Conservation (phyloP, 148 eudicot genomes). For the Simmondsia chinensis region DNA sequence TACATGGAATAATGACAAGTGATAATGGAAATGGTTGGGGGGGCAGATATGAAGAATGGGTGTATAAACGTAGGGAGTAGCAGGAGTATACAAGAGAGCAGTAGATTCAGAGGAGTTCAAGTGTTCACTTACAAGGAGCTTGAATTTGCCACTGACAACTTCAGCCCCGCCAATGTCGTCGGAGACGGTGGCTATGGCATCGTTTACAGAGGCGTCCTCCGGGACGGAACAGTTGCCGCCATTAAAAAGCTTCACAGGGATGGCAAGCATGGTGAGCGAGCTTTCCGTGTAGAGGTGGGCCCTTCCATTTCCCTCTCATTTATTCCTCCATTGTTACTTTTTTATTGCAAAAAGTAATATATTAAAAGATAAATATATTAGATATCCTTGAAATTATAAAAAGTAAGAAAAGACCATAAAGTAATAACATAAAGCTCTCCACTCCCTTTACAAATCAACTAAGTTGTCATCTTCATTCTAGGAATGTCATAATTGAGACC, state of each 20-base stretch:
- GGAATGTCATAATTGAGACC: too few relatives aligned
- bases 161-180: conserved; percentile 53
- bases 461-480: too few relatives aligned
- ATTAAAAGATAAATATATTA: too few relatives aligned
- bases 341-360: too few relatives aligned
- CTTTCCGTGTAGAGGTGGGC: conserved; percentile 75
- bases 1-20: neutral
- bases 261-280: conserved; percentile 79
- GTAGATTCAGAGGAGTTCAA: conserved; percentile 51
- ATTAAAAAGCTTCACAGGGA: conserved; percentile 60
- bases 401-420: too few relatives aligned
- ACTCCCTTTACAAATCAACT: too few relatives aligned
- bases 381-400: too few relatives aligned
- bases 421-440: too few relatives aligned
- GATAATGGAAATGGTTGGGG: neutral
- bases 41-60: conserved; percentile 40
- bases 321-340: conserved; percentile 1
- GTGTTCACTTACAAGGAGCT: conserved; percentile 82
- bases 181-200: conserved; percentile 64
- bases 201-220: conserved; percentile 65
- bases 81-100: conserved; percentile 13
- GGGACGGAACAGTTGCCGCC: conserved; percentile 65
- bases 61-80: conserved; percentile 41
- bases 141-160: conserved; percentile 63
- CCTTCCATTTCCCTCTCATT: conserved; percentile 3